Evolutionary conservation across 2,329 filamentous ascomycete genomes (phyloP), one percentile per base, ranked within the genome.

Genomic region (Catunica adiposa): DNA sequence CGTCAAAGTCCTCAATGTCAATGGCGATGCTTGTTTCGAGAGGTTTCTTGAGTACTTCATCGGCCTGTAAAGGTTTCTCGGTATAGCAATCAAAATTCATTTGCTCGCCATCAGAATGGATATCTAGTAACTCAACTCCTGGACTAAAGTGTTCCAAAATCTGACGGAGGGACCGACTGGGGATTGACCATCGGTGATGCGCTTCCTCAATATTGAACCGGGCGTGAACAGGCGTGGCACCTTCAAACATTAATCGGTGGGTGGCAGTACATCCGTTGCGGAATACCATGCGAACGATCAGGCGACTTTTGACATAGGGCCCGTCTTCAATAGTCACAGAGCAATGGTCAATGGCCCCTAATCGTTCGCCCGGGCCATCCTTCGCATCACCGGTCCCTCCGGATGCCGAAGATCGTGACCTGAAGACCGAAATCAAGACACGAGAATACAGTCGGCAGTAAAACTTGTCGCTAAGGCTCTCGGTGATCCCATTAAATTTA

Each of bases 21-120:
- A 89, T 76, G 1, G 84, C 79, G 59, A 90, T 86, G 29, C 84
- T 86, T 8, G 86, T 90, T 62, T 87, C 84, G 1, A 90, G 72
- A 4, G 86, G 86, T 64, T 89, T 86, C 65, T 87, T 89, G 47
- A 89, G 68, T 15, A 88, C 80, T 62, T 86, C 84, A 57, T 73
- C 70, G 51, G 82, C 80, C 61, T 81, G 83, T 56, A 81, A 76
- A 7, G 84, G 79, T 68, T 87, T 89, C 65, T 89, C 86, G 0
- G 84, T 89, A 63, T 86, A 89, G 64, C 84, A 89, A 25, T 84
- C 86, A 62, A 90, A 86, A 57, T 86, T 84, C 15, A 85, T 81
- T 50, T 84, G 78, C 54, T 85, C 80, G 11, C 81, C 80, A 59
- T 87, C 80, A 0, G 82, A 80, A 63, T 85, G 84, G 60, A 90